Evolutionary conservation across 176 grass and related monocot species (phyloP).

Genomic region (Tillandsia fasciculata): DNA sequence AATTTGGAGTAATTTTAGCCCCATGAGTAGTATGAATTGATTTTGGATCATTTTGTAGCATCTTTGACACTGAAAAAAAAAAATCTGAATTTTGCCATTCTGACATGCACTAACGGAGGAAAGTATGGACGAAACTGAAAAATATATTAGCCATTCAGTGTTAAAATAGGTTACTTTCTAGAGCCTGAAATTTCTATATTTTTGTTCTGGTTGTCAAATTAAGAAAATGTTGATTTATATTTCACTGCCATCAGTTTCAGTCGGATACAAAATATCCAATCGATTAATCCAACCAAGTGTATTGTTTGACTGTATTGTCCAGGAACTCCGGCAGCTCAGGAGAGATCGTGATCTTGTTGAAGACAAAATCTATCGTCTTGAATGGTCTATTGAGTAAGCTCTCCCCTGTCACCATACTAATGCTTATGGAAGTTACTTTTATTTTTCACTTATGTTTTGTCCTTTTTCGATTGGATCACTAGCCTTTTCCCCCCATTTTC

Average conservation of each 20-base stretch:
- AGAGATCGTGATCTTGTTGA: slow-evolving; percentile 79
- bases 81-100: not conserved
- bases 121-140: not conserved
- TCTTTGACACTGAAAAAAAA: not conserved
- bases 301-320: not conserved
- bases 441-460: not conserved
- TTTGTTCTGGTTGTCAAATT: not conserved
- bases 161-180: not conserved
- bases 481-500: not conserved
- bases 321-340: slow-evolving; percentile 80
- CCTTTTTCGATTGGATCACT: not conserved
- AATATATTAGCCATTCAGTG: no score
- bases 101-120: not conserved
- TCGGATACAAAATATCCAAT: not conserved
- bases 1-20: no score
- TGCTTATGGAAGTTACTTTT: not conserved
- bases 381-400: slow-evolving; percentile 88
- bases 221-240: not conserved
- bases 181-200: not conserved
- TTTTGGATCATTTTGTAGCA: no score
- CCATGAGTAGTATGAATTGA: no score
- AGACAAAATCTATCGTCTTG: slow-evolving; percentile 83
- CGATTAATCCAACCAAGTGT: not conserved
- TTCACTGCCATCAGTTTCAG: not conserved
- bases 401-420: not conserved